Percentiles rank a stretch among this genome's conserved stretches.
Evolutionary conservation across 345 rosid species (phyloP).

Genomic region (Populus davidiana): DNA sequence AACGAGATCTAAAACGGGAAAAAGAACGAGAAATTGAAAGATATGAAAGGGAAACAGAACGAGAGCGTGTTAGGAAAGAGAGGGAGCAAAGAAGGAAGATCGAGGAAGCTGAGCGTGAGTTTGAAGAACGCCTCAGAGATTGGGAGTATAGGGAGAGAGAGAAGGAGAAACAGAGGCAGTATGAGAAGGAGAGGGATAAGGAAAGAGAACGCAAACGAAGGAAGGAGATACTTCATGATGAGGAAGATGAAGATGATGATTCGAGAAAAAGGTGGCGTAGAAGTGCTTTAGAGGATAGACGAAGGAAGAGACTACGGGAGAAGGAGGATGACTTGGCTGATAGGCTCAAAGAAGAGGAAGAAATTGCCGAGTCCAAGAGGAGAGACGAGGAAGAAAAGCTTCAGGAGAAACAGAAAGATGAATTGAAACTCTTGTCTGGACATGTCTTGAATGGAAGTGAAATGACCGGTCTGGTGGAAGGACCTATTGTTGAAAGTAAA

Average conservation of each 20-base stretch:
- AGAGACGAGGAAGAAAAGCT: conserved; percentile 74
- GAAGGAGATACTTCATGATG: conserved; percentile 77
- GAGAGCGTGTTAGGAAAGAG: conserved; percentile 82
- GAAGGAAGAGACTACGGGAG: conserved; percentile 67
- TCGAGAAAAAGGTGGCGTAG: conserved; percentile 82
- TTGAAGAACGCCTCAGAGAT: conserved; percentile 79
- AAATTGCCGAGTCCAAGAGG: conserved; percentile 73
- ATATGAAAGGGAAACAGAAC: conserved; percentile 85
- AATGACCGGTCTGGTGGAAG: conserved; percentile 29
- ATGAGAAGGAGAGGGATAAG: conserved; percentile 90
- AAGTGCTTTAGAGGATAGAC: conserved; percentile 67
- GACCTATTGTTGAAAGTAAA: conserved; percentile 33
- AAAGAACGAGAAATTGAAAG: conserved; percentile 87
- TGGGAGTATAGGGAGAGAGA: conserved; percentile 97
- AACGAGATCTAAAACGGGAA: conserved; percentile 62
- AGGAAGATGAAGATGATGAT: conserved; percentile 79
- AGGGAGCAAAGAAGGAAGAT: conserved; percentile 89
- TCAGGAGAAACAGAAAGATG: conserved; percentile 58
- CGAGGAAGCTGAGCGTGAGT: conserved; percentile 90
- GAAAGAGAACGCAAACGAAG: conserved; percentile 87
- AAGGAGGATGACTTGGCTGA: conserved; percentile 85
- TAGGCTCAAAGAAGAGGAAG: conserved; percentile 72
- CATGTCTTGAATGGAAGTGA: conserved; percentile 45
- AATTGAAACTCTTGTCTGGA: conserved; percentile 50
- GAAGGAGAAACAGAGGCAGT: conserved; percentile 83